Base-by-base conservation (phyloP, 176 grass and related monocot species). In the Triticum turgidum region DNA sequence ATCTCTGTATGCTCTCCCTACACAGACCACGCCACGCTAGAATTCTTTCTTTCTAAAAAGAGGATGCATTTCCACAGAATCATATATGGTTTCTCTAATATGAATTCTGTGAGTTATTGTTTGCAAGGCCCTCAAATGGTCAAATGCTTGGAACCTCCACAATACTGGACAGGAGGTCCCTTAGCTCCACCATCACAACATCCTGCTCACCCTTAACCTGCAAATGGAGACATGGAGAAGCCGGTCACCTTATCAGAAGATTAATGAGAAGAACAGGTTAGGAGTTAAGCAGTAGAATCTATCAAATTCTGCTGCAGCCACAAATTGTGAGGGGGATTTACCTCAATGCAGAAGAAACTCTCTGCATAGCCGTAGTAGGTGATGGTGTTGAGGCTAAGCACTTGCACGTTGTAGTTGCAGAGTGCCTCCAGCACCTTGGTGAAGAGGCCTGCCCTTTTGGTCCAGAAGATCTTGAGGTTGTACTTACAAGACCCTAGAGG, bases 191-290 rank as follows among this genome's bases (percentile, higher is more conserved):
- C 83, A 95, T 78, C 76, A 77, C 86, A 65, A 67, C 88, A 89
- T 94, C 88, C 74, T 87, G 82, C 69, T 89, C 88, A 52, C 92
- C 91, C 49, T 94, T 94, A 79, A 91, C 89, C 93, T 98, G 69
- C 34, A 84, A 20, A 89, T 17, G 51, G 12, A 73, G 42, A 79
- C 14, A 38, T 17, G 24, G 1, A 77, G 47, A 39, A 42, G 18
- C 73, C 27, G 77, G 2, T 12, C 27, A n/a, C 7, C 24, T 73
- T 52, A 63, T 84, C 21, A 67, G 24, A 24, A 44, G 5, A 73
- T 9, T 44, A 9, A 13, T 25, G 8, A 13, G 12, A 9, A 25
- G 12, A 6, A 7, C 2, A 44, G 4, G 49, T 51, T 27, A 39
- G 1, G 20, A 56, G 51, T 11, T 64, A 18, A 52, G 49, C 29